These are phyloP conservation scores for Ceratocystis variospora DNA, from an alignment of 2,329 filamentous ascomycete species.

Conservation along the genomic window DNA sequence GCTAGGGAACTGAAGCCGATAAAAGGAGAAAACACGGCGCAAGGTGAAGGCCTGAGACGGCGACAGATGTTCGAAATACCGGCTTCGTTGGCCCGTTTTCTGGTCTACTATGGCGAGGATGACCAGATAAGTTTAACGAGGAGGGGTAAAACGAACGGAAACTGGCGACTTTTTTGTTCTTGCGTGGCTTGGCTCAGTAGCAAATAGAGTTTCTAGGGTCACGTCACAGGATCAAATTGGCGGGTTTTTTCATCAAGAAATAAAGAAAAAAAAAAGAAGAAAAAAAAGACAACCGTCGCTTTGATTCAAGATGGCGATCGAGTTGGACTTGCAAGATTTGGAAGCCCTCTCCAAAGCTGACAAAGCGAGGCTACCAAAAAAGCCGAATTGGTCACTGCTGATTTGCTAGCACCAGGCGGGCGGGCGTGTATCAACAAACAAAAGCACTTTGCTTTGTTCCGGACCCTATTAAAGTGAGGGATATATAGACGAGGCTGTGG, in stretches of 20 bases:
- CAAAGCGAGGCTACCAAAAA: constrained; percentile 2
- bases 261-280: neutral
- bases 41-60: too few species aligned
- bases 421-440: neutral
- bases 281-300: neutral
- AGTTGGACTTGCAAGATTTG: neutral
- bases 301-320: neutral
- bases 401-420: neutral
- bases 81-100: too few species aligned
- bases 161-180: neutral
- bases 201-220: constrained; percentile 5
- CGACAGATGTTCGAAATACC: too few species aligned
- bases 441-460: neutral
- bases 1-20: neutral
- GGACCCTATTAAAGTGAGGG: neutral
- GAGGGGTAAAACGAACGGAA: constrained; percentile 4
- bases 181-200: neutral
- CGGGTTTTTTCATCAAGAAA: neutral
- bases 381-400: neutral
- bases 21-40: neutral
- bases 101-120: neutral
- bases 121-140: neutral
- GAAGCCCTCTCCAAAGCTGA: neutral
- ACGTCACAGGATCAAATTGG: neutral
- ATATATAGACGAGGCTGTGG: neutral